These are phyloP conservation scores for Aspergillus kassunensis DNA, from an alignment of 495 filamentous ascomycete species.

Conservation along the genomic window DNA sequence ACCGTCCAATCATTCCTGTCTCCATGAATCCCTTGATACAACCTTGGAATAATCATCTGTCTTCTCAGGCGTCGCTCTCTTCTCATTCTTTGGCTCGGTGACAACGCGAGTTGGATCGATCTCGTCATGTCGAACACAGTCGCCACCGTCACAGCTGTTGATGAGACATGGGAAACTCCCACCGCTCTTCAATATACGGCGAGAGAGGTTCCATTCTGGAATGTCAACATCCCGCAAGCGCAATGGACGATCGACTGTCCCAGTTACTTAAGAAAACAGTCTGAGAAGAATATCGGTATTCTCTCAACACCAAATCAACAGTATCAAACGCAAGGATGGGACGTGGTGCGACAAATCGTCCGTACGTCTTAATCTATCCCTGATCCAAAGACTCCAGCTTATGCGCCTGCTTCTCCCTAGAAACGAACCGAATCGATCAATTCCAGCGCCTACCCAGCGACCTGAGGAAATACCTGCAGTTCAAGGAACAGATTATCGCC, in stretches of 20 bases:
- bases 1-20: constrained; percentile 4
- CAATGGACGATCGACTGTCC: constrained; percentile 65
- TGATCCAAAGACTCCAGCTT: background rate
- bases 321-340: constrained; percentile 59
- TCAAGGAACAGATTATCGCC: constrained; percentile 55
- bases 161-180: constrained; percentile 22
- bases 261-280: constrained; percentile 55
- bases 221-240: constrained; percentile 64
- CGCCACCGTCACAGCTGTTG: constrained; percentile 18
- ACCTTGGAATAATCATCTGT: background rate
- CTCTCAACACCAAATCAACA: constrained; percentile 61
- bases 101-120: constrained; percentile 15
- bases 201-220: constrained; percentile 63
- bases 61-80: background rate
- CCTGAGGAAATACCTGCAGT: constrained; percentile 67
- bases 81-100: background rate
- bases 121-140: constrained; percentile 14
- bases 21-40: background rate
- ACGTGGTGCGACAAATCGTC: constrained; percentile 57
- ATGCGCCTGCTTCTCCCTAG: constrained; percentile 19
- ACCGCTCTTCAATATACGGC: constrained; percentile 13
- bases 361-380: constrained; percentile 24
- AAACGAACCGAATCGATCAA: constrained; percentile 62
- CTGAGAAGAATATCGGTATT: constrained; percentile 46
- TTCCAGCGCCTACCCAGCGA: constrained; percentile 74